Base-by-base conservation (phyloP, 352 stramenopile species). In the Thalassiosira sp. region DNA sequence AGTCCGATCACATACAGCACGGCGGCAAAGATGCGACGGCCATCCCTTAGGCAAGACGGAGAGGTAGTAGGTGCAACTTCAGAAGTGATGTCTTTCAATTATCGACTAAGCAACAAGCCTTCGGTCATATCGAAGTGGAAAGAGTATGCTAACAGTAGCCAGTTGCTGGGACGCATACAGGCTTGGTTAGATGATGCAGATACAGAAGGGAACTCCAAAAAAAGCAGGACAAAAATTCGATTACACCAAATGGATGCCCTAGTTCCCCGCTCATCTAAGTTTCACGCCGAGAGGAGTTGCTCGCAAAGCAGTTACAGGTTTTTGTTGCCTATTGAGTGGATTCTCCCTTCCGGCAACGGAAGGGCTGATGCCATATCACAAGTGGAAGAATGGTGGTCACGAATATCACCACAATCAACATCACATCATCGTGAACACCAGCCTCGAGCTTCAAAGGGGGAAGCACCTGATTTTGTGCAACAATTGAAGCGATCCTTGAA, bases 281-380 rank as follows among this genome's bases (percentile, higher is more conserved):
- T 87, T 27, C 72, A 89, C 61, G 79, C 78, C n/a, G 85, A 90
- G 74, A 51, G 67, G 60, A 79, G 71, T 62, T 84, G 76, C 37
- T 83, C 82, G 13, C 85, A 91, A 65, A 49, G 75, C 25, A 73
- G 65, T 48, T 89, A 89, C 65, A 78, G 82, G 13, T 89, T 82
- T 60, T 62, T 91, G 20, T 53, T 91, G 15, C 85, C 85, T 5
- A 31, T 91, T 8, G 49, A 35, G 18, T 89, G 79, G 79, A 62
- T 89, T 28, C 61, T 76, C 13, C 59, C 76, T 37, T 10, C 35
- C 51, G 48, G 52, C 37, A 56, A 58, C 20, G 27, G 31, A 16
- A 58, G 22, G 22, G 37, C 53, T 33, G 53, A 62, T 24, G 53
- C 31, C 6, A 31, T 62, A 25, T 42, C 53, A n/a, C 3, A 60